Conservation (phyloP, 2,329 filamentous ascomycete genomes). For the Scorias spongiosa region DNA sequence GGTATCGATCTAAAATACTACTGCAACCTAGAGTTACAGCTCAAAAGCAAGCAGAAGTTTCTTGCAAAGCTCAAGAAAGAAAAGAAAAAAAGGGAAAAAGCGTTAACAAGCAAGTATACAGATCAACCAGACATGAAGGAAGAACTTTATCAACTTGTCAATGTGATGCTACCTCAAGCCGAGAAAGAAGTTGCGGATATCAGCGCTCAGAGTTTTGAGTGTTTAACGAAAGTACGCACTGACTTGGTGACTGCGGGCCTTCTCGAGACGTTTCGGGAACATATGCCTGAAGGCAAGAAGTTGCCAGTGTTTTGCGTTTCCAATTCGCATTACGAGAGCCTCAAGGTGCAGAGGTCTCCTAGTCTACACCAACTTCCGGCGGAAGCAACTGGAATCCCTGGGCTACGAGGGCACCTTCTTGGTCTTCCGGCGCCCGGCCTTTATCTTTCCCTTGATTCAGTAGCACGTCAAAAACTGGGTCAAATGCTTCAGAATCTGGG, state of each 20-base stretch:
- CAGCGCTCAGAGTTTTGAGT: conserved; percentile 2
- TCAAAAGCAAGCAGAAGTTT: conserved; percentile 1
- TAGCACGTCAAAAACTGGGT: no score
- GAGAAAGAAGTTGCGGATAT: background rate
- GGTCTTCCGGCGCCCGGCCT: conserved; percentile 1
- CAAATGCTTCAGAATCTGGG: background rate
- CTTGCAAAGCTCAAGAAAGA: conserved; percentile 2
- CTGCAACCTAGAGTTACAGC: background rate
- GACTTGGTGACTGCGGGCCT: conserved; percentile 1
- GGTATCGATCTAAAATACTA: background rate
- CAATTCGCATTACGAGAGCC: conserved; percentile 12
- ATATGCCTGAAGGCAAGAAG: conserved; percentile 3
- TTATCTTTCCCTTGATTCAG: no score
- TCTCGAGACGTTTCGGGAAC: conserved; percentile 1
- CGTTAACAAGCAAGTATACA: conserved; percentile 3
- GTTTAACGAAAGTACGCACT: conserved; percentile 9
- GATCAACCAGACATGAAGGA: conserved; percentile 1
- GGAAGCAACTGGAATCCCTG: conserved; percentile 10
- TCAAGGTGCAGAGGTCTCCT: conserved; percentile 3
- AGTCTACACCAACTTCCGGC: conserved; percentile 1
- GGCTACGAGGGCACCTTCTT: conserved; percentile 5
- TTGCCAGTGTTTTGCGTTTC: conserved; percentile 11
- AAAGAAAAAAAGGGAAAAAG: conserved; percentile 2
- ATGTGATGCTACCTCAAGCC: conserved; percentile 1
- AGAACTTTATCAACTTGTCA: background rate